Percentiles rank a stretch among this genome's conserved stretches.
These are phyloP conservation scores for Hirsutella minnesotensis DNA, from an alignment of 2,329 filamentous ascomycete species.

Conservation along the genomic window DNA sequence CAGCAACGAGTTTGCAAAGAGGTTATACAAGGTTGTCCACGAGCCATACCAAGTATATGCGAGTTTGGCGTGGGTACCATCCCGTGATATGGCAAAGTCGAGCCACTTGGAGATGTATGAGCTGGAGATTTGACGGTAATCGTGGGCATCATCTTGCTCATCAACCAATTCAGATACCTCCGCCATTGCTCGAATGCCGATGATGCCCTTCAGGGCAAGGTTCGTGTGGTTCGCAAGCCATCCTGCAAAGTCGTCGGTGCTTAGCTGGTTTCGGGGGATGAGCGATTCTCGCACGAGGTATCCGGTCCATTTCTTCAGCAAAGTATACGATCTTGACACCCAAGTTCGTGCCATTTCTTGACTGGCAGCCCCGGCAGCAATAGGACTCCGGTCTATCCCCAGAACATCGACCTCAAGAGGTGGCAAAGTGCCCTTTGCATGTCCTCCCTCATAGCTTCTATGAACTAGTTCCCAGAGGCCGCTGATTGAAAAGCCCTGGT, in stretches of 20 bases:
- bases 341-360: conserved; percentile 27
- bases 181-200: conserved; percentile 69
- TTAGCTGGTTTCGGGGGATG: conserved; percentile 59
- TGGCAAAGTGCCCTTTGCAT: neutral
- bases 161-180: conserved; percentile 51
- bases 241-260: conserved; percentile 68
- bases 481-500: neutral
- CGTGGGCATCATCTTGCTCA: conserved; percentile 42
- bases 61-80: conserved; percentile 62
- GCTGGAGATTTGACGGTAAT: conserved; percentile 52
- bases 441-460: neutral
- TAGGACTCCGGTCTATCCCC: neutral
- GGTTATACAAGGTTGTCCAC: conserved; percentile 72
- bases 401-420: neutral
- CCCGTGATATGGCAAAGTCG: conserved; percentile 55
- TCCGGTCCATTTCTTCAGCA: conserved; percentile 69
- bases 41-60: conserved; percentile 73
- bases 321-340: conserved; percentile 42
- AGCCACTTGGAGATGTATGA: conserved; percentile 63
- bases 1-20: conserved; percentile 64
- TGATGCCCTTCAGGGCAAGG: conserved; percentile 63
- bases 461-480: no score
- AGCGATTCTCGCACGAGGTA: conserved; percentile 61
- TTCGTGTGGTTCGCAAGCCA: conserved; percentile 66
- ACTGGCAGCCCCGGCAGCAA: conserved; percentile 21